A percentile compares a stretch with the other conserved stretches of the same genome.
phyloP scores from a whole-genome alignment of 768 basidiomycete genomes.

The Hericium coralloides region DNA sequence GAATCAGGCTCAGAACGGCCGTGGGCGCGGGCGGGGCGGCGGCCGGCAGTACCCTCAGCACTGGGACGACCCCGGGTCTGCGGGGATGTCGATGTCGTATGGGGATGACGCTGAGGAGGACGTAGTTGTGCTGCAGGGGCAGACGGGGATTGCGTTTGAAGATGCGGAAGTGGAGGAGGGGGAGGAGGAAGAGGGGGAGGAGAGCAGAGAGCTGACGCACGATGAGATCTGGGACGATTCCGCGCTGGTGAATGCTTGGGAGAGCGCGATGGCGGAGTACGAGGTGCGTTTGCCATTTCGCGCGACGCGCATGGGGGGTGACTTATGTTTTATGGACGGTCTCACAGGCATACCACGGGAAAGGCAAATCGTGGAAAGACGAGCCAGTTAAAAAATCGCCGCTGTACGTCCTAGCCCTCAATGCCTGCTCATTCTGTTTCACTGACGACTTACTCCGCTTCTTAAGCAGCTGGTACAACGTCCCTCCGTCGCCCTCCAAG shows the following conservation, averaged over 20 bases:
- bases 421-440: no score
- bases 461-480: conserved; percentile 64
- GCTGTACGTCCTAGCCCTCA: conserved; percentile 37
- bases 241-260: conserved; percentile 75
- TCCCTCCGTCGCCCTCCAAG: conserved; percentile 30
- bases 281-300: conserved; percentile 31
- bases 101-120: conserved; percentile 17
- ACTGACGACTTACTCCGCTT: conserved; percentile 3
- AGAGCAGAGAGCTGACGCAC: conserved; percentile 56
- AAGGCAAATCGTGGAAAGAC: conserved; percentile 63
- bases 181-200: conserved; percentile 34
- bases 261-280: conserved; percentile 78
- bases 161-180: conserved; percentile 10
- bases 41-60: conserved; percentile 27
- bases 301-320: neutral
- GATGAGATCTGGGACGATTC: conserved; percentile 85
- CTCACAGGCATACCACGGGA: conserved; percentile 52
- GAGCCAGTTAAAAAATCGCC: conserved; percentile 64
- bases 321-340: neutral
- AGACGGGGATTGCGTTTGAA: conserved; percentile 5
- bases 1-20: neutral
- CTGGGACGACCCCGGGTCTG: conserved; percentile 32
- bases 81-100: conserved; percentile 21
- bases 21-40: conserved; percentile 3
- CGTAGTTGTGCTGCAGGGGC: neutral